phyloP scores from a whole-genome alignment of 139 green algal species.

The Penium margaritaceum region DNA sequence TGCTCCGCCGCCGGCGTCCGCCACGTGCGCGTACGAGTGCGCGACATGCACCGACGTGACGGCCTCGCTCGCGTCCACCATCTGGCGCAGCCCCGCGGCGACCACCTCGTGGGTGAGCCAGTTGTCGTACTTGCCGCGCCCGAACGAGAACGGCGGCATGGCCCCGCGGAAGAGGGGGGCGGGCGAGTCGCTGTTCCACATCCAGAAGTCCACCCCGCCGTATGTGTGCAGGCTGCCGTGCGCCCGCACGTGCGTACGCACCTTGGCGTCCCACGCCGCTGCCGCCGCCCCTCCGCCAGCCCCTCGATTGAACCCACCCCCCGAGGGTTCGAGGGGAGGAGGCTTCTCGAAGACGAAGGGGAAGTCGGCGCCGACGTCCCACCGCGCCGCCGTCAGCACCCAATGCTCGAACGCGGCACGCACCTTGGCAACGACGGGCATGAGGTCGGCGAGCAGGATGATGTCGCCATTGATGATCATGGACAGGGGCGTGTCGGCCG shows the following conservation, averaged over 20 bases:
- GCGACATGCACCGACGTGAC: slow-evolving; percentile 24
- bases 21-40: slow-evolving; percentile 24
- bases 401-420: not conserved
- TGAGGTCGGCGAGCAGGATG: slow-evolving; percentile 13
- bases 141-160: slow-evolving; percentile 32
- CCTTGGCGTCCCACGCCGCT: not conserved
- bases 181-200: slow-evolving; percentile 36
- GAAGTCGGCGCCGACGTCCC: not conserved
- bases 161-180: slow-evolving; percentile 3
- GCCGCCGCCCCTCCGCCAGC: not conserved
- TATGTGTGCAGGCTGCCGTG: slow-evolving; percentile 16
- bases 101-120: slow-evolving; percentile 36
- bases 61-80: slow-evolving; percentile 30
- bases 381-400: slow-evolving; percentile 10
- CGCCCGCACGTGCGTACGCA: not conserved
- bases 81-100: not conserved
- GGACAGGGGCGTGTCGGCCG: slow-evolving; percentile 9
- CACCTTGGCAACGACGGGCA: not conserved
- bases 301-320: not conserved
- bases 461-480: slow-evolving; percentile 30
- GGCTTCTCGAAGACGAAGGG: not conserved
- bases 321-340: too few relatives aligned
- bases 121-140: slow-evolving; percentile 31
- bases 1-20: not conserved
- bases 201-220: slow-evolving; percentile 29